Evolutionary conservation across 2,329 filamentous ascomycete species (phyloP).

Genomic region (Talaromyces sp.): DNA sequence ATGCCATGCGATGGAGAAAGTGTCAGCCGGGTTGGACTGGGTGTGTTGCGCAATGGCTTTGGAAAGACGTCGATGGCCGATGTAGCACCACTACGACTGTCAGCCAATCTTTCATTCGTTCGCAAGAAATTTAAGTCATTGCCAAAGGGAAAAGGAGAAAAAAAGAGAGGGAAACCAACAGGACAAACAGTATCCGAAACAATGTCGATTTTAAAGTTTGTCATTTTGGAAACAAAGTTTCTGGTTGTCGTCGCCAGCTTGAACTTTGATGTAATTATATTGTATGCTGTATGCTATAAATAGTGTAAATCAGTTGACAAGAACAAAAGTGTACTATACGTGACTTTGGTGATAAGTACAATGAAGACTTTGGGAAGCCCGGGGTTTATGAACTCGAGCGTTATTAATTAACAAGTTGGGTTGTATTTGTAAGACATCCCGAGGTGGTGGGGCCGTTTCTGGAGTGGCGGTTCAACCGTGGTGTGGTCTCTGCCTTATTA

Average conservation of each 20-base stretch:
- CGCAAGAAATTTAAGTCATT: not conserved
- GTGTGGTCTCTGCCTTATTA: too few relatives aligned
- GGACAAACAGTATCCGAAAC: slow-evolving; percentile 80
- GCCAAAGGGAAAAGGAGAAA: not conserved
- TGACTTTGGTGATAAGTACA: not conserved
- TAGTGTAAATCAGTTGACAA: not conserved
- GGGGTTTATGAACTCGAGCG: not conserved
- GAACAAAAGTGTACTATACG: not conserved
- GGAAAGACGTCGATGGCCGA: slow-evolving; percentile 71
- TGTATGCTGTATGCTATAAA: not conserved
- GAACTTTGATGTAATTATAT: too few relatives aligned
- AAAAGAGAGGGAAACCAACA: slow-evolving; percentile 18
- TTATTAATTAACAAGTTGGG: too few relatives aligned
- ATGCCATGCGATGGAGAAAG: slow-evolving; percentile 67
- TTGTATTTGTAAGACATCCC: not conserved
- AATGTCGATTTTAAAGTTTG: slow-evolving; percentile 69
- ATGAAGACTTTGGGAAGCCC: too few relatives aligned
- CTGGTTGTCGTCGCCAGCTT: not conserved
- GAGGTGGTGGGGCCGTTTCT: not conserved
- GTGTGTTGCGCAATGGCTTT: slow-evolving; percentile 65
- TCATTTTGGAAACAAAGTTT: slow-evolving; percentile 46
- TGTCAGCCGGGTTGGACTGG: slow-evolving; percentile 60
- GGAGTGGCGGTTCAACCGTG: too few relatives aligned
- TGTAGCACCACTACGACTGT: slow-evolving; percentile 57
- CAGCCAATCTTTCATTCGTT: not conserved